Evolutionary conservation across 2,329 filamentous ascomycete genomes (phyloP).

Genomic region (Penicillium psychrosexuale): DNA sequence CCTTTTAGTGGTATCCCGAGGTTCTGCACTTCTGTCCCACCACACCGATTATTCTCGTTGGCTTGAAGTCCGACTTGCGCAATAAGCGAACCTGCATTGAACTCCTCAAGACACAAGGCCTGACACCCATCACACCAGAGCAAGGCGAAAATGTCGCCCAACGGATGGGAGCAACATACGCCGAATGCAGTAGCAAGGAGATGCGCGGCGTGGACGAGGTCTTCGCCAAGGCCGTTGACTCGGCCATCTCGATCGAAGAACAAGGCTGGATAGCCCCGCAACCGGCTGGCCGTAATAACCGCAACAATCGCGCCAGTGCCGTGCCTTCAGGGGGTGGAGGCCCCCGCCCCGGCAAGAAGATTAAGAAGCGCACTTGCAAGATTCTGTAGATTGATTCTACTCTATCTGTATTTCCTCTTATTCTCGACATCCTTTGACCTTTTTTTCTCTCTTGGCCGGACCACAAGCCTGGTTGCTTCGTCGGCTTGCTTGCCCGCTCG

Average conservation of each 20-base stretch:
- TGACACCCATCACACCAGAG: conserved; percentile 89
- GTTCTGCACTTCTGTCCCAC: conserved; percentile 98
- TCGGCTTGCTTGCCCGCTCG: conserved; percentile 23
- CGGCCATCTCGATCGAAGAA: conserved; percentile 79
- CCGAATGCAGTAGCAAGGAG: conserved; percentile 96
- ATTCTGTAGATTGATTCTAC: conserved; percentile 59
- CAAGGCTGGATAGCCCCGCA: conserved; percentile 45
- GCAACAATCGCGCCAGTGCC: conserved; percentile 16
- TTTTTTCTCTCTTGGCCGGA: conserved; percentile 21
- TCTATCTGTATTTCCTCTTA: conserved; percentile 7
- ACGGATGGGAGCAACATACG: conserved; percentile 93
- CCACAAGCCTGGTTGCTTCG: conserved; percentile 38
- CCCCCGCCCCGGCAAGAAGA: conserved; percentile 54
- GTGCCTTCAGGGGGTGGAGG: conserved; percentile 38
- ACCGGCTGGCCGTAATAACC: conserved; percentile 13
- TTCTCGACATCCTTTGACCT: conserved; percentile 14
- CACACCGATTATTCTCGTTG: conserved; percentile 90
- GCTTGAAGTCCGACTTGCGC: conserved; percentile 94
- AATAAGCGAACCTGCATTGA: conserved; percentile 96
- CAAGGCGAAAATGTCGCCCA: conserved; percentile 84
- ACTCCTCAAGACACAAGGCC: conserved; percentile 94
- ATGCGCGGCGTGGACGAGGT: conserved; percentile 95
- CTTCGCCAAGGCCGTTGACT: conserved; percentile 87
- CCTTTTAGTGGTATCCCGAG: conserved; percentile 91
- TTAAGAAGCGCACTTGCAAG: conserved; percentile 81